Evolutionary conservation across 2,329 filamentous ascomycete genomes (phyloP), one percentile per base, ranked within the genome.

Genomic region (Xylariaceae sp.): DNA sequence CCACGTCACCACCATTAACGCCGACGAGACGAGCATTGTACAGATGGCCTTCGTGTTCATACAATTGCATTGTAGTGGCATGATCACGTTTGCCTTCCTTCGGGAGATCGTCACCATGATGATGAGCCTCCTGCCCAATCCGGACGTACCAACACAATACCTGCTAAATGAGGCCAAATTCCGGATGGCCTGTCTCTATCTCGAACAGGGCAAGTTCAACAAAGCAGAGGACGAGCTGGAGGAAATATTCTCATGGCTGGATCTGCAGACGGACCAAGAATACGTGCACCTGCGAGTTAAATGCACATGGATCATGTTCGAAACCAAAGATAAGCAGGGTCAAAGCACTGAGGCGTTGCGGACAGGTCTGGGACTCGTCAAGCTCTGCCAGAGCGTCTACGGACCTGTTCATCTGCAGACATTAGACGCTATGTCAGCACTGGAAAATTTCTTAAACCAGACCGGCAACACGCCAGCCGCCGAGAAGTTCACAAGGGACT

Each of bases 21-120:
- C 45, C 3, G 53, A 53, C 26, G 37, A 46, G 9, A 49, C 41
- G 8, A 50, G 47, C 15, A 40, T 56, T n/a, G 43, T 54, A 4
- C 54, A 58, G 16, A 53, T 54, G 39, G 51, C 45, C n/a, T 58
- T 58, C 19, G 54, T 58, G 16, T 55, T 55, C 38, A 53, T 55
- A 18, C 55, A 56, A 37, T 49, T 58, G 22, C 55, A 56, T 18
- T 55, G 52, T 29, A 55, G 49, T 15, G 55, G 55, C 2, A 41
- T 58, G 39, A 41, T 58, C n/a, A 50, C 48, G 15, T 51, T 47
- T 35, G 42, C 41, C 18, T 51, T 58, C 13, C 42, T 52, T 2
- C 50, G 48, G 19, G 49, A 52, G 8, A 47, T 51, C 6, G 38
- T 56, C 19, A 41, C 47, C 19, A 45, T 15, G 6, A 53, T 55